These are phyloP conservation scores for Leccinum truebloodii DNA, from an alignment of 768 basidiomycete species.

Conservation along the genomic window DNA sequence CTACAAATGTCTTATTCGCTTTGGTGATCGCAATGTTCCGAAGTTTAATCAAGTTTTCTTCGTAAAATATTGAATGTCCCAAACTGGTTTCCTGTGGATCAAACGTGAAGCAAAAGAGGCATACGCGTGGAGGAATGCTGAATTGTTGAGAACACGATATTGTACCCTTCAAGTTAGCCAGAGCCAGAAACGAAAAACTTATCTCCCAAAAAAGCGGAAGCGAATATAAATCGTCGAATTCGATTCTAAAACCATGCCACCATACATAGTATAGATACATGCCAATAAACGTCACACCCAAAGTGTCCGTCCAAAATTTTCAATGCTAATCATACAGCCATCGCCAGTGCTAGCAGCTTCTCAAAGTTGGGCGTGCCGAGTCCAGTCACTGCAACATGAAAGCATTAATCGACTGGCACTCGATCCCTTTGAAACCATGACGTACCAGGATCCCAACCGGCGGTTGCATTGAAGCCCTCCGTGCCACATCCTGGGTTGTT, in stretches of 20 bases:
- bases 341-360: slow-evolving; percentile 43
- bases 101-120: no score
- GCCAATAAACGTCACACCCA: neutral
- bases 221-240: neutral
- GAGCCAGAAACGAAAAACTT: no score
- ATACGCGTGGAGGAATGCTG: no score
- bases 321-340: slow-evolving; percentile 12
- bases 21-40: no score
- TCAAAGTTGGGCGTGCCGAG: slow-evolving; percentile 56
- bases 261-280: neutral
- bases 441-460: slow-evolving; percentile 62
- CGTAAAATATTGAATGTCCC: no score
- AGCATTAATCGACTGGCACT: neutral
- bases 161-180: no score
- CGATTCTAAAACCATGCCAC: neutral
- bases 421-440: neutral
- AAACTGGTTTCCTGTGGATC: no score
- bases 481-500: slow-evolving; percentile 65
- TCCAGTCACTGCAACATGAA: slow-evolving; percentile 45
- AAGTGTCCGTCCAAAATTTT: neutral
- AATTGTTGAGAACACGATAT: no score
- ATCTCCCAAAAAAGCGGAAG: neutral
- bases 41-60: no score
- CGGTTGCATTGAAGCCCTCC: slow-evolving; percentile 57
- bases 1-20: no score